Conservation (phyloP, 225 moss, liverwort and hornwort species). For the Polytrichum formosum region DNA sequence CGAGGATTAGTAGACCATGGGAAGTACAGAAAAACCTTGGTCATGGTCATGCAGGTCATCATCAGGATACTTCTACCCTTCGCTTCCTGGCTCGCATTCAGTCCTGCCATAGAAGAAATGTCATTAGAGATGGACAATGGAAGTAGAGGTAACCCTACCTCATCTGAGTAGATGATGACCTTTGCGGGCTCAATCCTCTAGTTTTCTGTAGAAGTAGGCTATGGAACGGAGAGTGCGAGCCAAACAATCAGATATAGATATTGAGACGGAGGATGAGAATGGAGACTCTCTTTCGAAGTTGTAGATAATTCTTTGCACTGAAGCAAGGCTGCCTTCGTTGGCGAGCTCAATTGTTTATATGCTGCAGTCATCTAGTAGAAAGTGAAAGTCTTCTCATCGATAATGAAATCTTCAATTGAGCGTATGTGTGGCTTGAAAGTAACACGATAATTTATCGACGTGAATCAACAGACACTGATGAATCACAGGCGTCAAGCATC, state of each 20-base stretch:
- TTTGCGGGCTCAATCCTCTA: no score
- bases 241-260: neutral
- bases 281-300: neutral
- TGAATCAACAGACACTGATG: no score
- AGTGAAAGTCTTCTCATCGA: neutral
- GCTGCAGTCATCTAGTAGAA: neutral
- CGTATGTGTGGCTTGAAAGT: no score
- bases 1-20: conserved; percentile 14
- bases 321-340: neutral
- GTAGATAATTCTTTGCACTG: conserved; percentile 3
- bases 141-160: neutral
- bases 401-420: neutral
- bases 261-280: neutral
- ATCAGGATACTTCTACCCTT: neutral
- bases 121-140: neutral
- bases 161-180: neutral
- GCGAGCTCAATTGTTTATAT: no score
- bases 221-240: no score
- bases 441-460: no score
- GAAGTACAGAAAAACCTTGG: no score
- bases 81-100: no score
- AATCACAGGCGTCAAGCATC: no score
- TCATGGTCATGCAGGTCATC: neutral
- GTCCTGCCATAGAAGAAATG: neutral
- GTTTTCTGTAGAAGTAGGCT: no score